These are phyloP conservation scores for Athelia psychrophila DNA, from an alignment of 1,284 basidiomycete species.

Conservation along the genomic window DNA sequence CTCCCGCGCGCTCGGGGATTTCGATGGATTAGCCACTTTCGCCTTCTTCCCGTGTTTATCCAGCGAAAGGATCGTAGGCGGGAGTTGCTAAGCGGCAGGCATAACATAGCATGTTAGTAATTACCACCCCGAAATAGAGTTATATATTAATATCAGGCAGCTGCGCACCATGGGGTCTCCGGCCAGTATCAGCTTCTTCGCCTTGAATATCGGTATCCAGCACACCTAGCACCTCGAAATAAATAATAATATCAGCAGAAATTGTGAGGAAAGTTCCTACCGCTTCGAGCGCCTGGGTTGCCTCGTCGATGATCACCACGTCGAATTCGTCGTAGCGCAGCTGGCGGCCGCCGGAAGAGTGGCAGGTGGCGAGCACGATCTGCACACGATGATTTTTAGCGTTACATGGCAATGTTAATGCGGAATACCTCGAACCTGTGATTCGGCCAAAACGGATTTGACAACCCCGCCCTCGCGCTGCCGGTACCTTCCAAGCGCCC, in stretches of 20 bases:
- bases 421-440: slow-evolving; percentile 49
- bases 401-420: neutral
- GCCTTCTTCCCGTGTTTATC: neutral
- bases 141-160: too few species aligned
- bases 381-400: slow-evolving; percentile 28
- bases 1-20: too few species aligned
- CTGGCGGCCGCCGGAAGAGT: slow-evolving; percentile 83
- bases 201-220: slow-evolving; percentile 94
- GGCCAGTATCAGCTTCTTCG: slow-evolving; percentile 84
- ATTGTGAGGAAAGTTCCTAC: slow-evolving; percentile 34
- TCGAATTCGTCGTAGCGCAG: slow-evolving; percentile 80
- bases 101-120: too few species aligned
- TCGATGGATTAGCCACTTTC: too few species aligned
- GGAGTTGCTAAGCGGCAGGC: too few species aligned
- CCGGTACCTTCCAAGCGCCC: slow-evolving; percentile 59
- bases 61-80: neutral
- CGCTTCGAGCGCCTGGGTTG: slow-evolving; percentile 94
- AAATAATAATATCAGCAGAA: neutral
- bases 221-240: slow-evolving; percentile 64
- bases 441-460: slow-evolving; percentile 72
- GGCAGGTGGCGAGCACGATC: slow-evolving; percentile 92
- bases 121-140: too few species aligned
- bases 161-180: slow-evolving; percentile 90
- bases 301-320: slow-evolving; percentile 93
- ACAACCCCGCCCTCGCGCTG: slow-evolving; percentile 85